Percentiles rank a stretch among this genome's conserved stretches.
Evolutionary conservation across 176 grass and related monocot species (phyloP).

Genomic region (Avena sativa): DNA sequence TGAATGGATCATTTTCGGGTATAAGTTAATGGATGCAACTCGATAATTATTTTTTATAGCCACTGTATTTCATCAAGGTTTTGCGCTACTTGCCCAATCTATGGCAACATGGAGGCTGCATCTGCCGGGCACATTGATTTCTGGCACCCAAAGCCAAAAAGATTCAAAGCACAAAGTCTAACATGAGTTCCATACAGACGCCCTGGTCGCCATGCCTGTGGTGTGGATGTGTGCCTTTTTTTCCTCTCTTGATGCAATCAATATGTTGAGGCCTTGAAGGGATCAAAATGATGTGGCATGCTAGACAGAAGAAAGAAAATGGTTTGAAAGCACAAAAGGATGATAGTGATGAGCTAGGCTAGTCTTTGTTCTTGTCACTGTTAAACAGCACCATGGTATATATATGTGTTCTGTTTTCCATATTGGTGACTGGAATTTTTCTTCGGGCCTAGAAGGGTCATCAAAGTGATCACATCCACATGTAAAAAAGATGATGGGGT

Average conservation of each 20-base stretch:
- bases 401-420: constrained; percentile 11
- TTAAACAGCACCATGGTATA: constrained; percentile 11
- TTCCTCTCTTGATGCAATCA: constrained; percentile 26
- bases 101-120: constrained; percentile 9
- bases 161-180: constrained; percentile 37
- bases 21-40: not conserved
- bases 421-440: constrained; percentile 1
- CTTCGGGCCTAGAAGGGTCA: not conserved
- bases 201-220: not conserved
- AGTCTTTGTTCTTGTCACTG: constrained; percentile 22
- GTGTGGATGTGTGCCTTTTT: not conserved
- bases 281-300: constrained; percentile 19
- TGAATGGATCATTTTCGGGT: not conserved
- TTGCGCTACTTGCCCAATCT: constrained; percentile 1
- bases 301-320: constrained; percentile 18
- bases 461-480: constrained; percentile 23
- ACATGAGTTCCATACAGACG: not conserved
- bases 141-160: constrained; percentile 29
- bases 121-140: constrained; percentile 27
- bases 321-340: constrained; percentile 32
- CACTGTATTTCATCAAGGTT: constrained; percentile 12
- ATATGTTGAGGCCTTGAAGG: constrained; percentile 19
- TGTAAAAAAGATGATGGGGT: constrained; percentile 8
- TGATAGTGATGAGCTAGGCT: not conserved
- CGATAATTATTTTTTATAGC: not conserved